Percentiles rank a stretch among this genome's conserved stretches.
Conservation (phyloP, 306 rosid species). For the Carpinus viminea region DNA sequence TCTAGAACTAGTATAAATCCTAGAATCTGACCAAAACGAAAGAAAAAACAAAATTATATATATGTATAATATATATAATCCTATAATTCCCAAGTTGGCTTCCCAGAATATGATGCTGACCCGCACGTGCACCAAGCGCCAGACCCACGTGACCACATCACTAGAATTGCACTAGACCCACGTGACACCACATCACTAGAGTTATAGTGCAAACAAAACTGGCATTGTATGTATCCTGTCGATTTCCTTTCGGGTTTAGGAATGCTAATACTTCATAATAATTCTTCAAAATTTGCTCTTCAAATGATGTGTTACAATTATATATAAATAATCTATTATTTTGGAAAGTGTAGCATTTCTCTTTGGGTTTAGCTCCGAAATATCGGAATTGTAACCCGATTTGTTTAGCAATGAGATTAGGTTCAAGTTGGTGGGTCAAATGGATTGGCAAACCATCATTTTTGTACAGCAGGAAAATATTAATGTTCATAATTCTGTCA, state of each 20-base stretch:
- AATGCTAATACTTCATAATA: too few species aligned
- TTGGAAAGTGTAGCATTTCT: too few species aligned
- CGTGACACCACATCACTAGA: background rate
- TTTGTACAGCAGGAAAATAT: background rate
- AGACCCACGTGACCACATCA: conserved; percentile 20
- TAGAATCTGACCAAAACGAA: background rate
- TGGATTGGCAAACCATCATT: too few species aligned
- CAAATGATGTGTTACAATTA: too few species aligned
- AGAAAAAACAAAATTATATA: background rate
- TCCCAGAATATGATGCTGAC: conserved; percentile 35
- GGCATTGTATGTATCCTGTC: too few species aligned
- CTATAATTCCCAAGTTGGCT: conserved; percentile 36
- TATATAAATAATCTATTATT: too few species aligned
- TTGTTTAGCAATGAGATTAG: too few species aligned
- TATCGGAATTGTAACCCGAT: too few species aligned
- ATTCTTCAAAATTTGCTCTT: too few species aligned
- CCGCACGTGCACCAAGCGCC: conserved; percentile 27
- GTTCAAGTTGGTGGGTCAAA: too few species aligned
- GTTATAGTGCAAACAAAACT: background rate
- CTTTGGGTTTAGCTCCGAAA: too few species aligned
- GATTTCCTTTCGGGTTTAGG: background rate
- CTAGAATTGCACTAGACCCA: conserved; percentile 11
- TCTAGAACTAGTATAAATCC: background rate
- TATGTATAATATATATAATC: background rate
- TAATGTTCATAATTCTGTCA: background rate